Base-by-base conservation (phyloP, 495 filamentous ascomycete species). In the Diplogelasinospora grovesii region DNA sequence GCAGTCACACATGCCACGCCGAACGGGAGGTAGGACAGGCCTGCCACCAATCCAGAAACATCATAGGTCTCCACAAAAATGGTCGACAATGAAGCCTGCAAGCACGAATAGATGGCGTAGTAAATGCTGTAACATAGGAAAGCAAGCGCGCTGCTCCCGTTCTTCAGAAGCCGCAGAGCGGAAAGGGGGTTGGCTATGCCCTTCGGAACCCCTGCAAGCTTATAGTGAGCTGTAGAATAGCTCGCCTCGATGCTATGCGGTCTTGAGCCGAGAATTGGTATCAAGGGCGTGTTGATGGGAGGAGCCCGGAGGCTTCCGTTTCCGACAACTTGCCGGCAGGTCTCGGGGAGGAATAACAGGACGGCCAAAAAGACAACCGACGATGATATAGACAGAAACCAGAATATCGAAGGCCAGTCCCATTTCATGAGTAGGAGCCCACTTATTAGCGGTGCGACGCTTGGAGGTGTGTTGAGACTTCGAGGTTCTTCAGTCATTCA, bases 371-470 rank as follows among this genome's bases (percentile, higher is more conserved):
- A 36, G 7, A 61, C 48, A 15, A 57, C 54, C 22, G 58, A 51
- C 1, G 43, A 35, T 13, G 28, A 34, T 9, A 79, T 75, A 13
- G 57, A 51, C 20, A 82, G 52, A 34, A 82, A 80, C 74, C 74
- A 81, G 50, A 81, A 83, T 8, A 78, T 77, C 33, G 62, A 62
- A 21, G 70, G 48, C 78, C 77, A 81, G 1, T 71, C 70, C 2
- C 77, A 51, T 30, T 64, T 74, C 8, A 71, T 60, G 18, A 57
- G 57, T 0, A 81, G 50, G 0, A 79, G 36, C 0, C 77, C 76
- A 0, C 76, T 74, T 9, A 79, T 63, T 3, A 75, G 48, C 0
- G 72, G 73, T 0, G 69, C 73, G 2, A 75, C 38, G 0, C 64
- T 58, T 7, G 69, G 70, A 0, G 41, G 44, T 5, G 60, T 43